Evolutionary conservation across 305 asterid species (phyloP).

Genomic region (Fraxinus floribunda): DNA sequence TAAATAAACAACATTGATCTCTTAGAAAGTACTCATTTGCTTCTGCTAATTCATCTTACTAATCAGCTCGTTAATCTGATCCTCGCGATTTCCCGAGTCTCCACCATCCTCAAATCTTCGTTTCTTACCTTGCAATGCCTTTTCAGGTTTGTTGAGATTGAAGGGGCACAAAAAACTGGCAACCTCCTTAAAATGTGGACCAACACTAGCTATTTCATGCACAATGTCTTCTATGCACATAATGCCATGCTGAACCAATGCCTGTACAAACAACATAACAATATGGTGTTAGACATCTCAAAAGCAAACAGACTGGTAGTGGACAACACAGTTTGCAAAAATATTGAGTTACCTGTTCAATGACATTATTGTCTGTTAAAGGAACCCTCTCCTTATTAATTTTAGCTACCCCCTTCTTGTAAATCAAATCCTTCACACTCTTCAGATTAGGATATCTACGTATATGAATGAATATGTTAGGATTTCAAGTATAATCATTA

Average conservation of each 20-base stretch:
- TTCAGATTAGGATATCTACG: constrained; percentile 78
- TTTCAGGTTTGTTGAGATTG: constrained; percentile 67
- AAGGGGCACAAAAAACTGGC: constrained; percentile 70
- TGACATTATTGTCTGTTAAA: constrained; percentile 75
- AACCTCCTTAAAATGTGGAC: constrained; percentile 67
- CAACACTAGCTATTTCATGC: constrained; percentile 62
- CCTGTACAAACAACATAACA: constrained; percentile 42
- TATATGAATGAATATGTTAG: background rate
- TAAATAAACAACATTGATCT: background rate
- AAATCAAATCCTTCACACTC: constrained; percentile 88
- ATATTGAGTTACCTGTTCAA: constrained; percentile 63
- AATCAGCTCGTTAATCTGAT: constrained; percentile 67
- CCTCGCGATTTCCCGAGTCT: constrained; percentile 80
- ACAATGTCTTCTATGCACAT: constrained; percentile 86
- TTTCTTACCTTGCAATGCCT: constrained; percentile 76
- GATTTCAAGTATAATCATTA: too few species aligned
- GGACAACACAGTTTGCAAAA: background rate
- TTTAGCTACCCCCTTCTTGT: constrained; percentile 80
- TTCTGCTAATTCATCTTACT: constrained; percentile 72
- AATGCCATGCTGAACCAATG: constrained; percentile 63
- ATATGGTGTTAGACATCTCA: background rate
- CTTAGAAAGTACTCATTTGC: background rate
- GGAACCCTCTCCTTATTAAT: constrained; percentile 63
- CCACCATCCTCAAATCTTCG: constrained; percentile 75
- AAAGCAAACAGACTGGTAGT: background rate